Base-by-base conservation (phyloP, 2,329 filamentous ascomycete species). In the Colletotrichum gigasporum region DNA sequence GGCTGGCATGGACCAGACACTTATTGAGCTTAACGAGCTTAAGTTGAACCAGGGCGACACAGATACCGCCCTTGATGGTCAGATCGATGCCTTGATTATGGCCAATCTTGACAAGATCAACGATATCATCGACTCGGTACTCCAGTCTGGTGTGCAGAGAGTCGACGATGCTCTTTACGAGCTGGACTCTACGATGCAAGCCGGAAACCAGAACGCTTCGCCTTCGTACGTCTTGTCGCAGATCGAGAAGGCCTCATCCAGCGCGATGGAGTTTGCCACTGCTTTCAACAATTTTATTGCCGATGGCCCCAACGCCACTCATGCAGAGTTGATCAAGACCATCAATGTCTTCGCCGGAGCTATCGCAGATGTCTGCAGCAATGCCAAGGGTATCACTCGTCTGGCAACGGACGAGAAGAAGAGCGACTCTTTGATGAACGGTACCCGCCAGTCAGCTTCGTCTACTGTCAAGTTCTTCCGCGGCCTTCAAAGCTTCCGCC, bases 281-380 rank as follows among this genome's bases (percentile, higher is more conserved):
- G 91, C 96, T 0, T 99, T 98, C 85, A 99, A 97, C 82, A 97
- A 97, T 79, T 98, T 96, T 77, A 96, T 99, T 71, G 96, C 95
- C 7, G 96, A 99, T 74, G 96, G 96, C 0, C 94, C 95, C 5
- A 97, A 94, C 76, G 93, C 92, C 74, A 90, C 90, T 9, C 93
- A 97, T 73, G 88, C 91, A 2, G 94, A 97, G 64, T 91, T 99
- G 66, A 98, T 98, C 78, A 94, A 94, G 75, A 93, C 93, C 1
- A 92, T 97, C 71, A 96, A 93, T 73, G 87, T 94, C 54, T 97
- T 98, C 78, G 86, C 96, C 1, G 93, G 94, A 18, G 92, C 96
- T 3, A 89, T 97, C 67, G 92, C 95, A 2, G 96, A 99, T 78
- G 94, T 98, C 3, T 90, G 97, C 71, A 94, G 91, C 79, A 99